Base-by-base conservation (phyloP, 805 yeast species). In the Wickerhamomyces ciferrii region DNA sequence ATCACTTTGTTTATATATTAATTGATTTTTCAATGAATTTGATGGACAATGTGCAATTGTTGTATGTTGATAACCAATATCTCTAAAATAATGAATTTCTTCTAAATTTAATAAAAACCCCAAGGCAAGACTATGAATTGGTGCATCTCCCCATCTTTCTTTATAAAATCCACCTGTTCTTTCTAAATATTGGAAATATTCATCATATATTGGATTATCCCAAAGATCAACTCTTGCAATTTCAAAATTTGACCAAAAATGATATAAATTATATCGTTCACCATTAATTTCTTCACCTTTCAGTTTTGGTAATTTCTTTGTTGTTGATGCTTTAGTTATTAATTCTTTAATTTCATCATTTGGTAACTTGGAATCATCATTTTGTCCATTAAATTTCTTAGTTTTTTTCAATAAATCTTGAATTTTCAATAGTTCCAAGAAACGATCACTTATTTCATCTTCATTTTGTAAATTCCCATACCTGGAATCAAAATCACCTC, bases 141-240 rank as follows among this genome's bases (percentile, higher is more conserved):
- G 96, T 0, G 97, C 97, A 71, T 92, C 98, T 2, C 98, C 98
- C 98, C 98, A 92, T 58, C 99, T 70, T 63, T 94, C 97, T 45
- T 77, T 75, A 74, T 82, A 90, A 60, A 92, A 91, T 0, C 98
- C 97, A 11, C 91, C 88, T 4, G 81, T 68, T 8, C 64, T 43
- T 46, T 94, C 97, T 42, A 92, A 65, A 54, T 71, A 77, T 36
- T 81, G 67, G 62, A 87, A 88, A 62, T 83, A 91, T 23, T 71
- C 71, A 43, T 79, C 73, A 65, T 92, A 94, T 19, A 72, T 62
- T 5, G 76, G 74, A 20, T 86, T 79, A 39, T 76, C 71, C 71
- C 88, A 91, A 18, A 91, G 63, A 54, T 84, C 90, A 2, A 90
- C 77, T 44, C 87, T 70, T 4, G 97, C 97, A 54, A 92, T 90